Base-by-base conservation (phyloP, 768 basidiomycete species). In the Trametes sanguinea region DNA sequence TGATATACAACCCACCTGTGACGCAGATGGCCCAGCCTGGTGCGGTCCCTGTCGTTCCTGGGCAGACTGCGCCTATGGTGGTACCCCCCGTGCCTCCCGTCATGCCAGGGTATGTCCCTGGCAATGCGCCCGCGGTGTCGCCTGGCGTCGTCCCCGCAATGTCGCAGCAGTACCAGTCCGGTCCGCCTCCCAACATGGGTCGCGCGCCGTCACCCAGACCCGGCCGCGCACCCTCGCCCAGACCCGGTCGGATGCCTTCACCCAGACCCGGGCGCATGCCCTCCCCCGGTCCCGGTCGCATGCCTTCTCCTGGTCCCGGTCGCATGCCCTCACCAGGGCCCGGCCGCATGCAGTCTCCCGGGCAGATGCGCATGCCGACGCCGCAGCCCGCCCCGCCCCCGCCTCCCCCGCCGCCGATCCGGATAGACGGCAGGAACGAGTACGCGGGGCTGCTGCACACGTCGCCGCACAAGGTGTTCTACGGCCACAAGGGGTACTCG, bases 391-490 rank as follows among this genome's bases (percentile, higher is more conserved):
- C 63, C 5, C 47, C 61, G 9, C 55, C 62, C 71, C 71, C 61
- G 82, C 86, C 70, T 73, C 81, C 62, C 78, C 83, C 58, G 73
- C 72, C 0, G 66, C 73, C n/a, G 50, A 48, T 71, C 27, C 50
- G 35, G 14, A 60, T 72, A 47, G 65, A 69, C 44, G 66, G 65
- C 44, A 44, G 48, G 33, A 63, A 65, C 35, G 10, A 75, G 13
- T 78, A 76, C 55, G 68, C 77, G 0, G 80, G 80, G 1, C 86
- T 92, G 72, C 74, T 89, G 71, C 89, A 85, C 67, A 83, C 86
- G 65, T 90, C 91, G 1, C 81, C 77, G 1, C 84, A 90, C 66
- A 78, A 77, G 4, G 80, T 94, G 22, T 57, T 85, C 55, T 86
- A 85, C 71, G 71, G 78, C 39, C 78, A 83, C 35, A 76, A 76